Base-by-base conservation (phyloP, 2,329 filamentous ascomycete species). In the Colletotrichum magnum region DNA sequence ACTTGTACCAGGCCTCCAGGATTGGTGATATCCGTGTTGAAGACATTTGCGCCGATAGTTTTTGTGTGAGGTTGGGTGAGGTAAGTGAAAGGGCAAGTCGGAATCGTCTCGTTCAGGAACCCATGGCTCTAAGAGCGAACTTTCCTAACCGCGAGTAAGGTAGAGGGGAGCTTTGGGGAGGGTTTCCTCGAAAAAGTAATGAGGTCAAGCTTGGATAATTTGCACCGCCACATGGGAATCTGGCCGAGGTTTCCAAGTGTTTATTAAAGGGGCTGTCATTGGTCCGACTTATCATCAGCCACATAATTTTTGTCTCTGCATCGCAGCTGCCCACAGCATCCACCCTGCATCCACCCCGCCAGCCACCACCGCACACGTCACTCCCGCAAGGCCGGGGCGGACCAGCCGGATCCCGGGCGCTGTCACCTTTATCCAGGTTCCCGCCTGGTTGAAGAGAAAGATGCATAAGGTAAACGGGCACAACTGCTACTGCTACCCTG, bases 1-100 rank as follows among this genome's bases (percentile, higher is more conserved):
- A 92, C 73, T 81, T 84, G 74, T 85, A 86, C 89, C 89, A 92
- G 67, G 81, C 79, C 70, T 72, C 64, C 32, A 69, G 24, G 48
- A 72, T 52, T 24, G 65, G 60, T 50, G 71, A 72, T 51, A 72
- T 69, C 41, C 68, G 57, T 54, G 58, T 70, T n/a, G 64, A 28
- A 58, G 58, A 58, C 68, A 70, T 70, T 21, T 66, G 52, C 13
- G 24, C 13, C 58, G 10, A 32, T 58, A 9, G 53, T 6, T 47
- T 58, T 36, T n/a, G 9, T 50, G 51, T 4, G 61, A 28, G 56
- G 54, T 45, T 60, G 43, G 58, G 53, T 41, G 41, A 54, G 24
- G 16, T n/a, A 26, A 28, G 21, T 5, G 18, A 43, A 43, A 16
- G 18, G 5, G 18, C 43, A 47, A 47, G 21, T 4, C n/a, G 24